Evolutionary conservation across 805 yeast species (phyloP), one percentile per base, ranked within the genome.

Genomic region (Candida endomychidarum): DNA sequence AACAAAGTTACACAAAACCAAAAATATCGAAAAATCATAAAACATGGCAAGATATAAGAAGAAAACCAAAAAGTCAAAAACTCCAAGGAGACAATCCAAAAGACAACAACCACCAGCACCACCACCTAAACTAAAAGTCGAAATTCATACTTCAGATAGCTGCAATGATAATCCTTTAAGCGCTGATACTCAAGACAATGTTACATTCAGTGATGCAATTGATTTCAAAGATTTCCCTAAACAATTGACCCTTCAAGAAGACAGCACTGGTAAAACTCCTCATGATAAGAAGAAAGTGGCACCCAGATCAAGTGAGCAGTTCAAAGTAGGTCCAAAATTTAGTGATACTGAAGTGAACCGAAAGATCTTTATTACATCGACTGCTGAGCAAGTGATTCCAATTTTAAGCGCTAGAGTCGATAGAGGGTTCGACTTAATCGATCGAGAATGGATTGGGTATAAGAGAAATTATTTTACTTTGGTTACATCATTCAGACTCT

Each of bases 391-490:
- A 3, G 52, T 79, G 2, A 41, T 46, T 1, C 80, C 83, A 1
- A 43, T 54, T 0, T 56, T 81, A 5, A 47, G 52, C 10, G 80
- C 85, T 3, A 58, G 87, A 51, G 75, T 81, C 24, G 87, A 81
- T 49, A 59, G 87, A 49, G 87, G 87, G 0, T 79, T 81, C 53
- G 83, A 78, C 41, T 50, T 53, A 27, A 50, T 56, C 20, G 67
- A 70, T 12, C 69, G 67, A 10, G 74, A 70, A 31, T 83, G 89
- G 88, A 74, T 81, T 2, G 87, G 87, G 0, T 82, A 81, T 53
- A 82, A 81, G 50, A 63, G 88, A 46, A 82, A 82, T 51, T 83
- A 82, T 57, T 80, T 82, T 54, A 75, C 87, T 0, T 60, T 81
- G 40, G 86, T 81, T 2, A 68, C 81, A 1, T 53, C 82, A 0